A percentile compares a stretch with the other conserved stretches of the same genome.
phyloP scores from a whole-genome alignment of 176 grass and related monocot genomes.

The Oropetium thomaeum region DNA sequence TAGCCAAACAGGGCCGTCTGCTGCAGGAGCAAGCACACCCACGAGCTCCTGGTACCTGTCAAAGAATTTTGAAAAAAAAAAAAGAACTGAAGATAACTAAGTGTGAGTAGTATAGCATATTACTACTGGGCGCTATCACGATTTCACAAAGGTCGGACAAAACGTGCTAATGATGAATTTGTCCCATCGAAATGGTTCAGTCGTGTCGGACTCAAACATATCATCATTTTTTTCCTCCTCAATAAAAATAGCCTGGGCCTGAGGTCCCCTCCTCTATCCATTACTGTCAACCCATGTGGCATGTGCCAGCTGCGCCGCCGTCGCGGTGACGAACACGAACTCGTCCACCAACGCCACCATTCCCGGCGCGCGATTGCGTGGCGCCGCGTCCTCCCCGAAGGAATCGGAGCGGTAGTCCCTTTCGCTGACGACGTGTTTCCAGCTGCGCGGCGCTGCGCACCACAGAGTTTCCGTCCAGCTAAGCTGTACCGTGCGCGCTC shows the following conservation, averaged over 20 bases:
- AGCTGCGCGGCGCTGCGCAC: background rate
- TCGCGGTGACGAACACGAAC: background rate
- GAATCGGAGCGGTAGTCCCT: background rate
- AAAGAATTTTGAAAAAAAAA: background rate
- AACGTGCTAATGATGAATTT: background rate
- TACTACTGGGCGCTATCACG: background rate
- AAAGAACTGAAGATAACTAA: no score
- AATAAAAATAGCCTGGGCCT: no score
- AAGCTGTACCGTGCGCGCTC: background rate
- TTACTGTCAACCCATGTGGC: background rate
- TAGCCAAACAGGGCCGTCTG: conserved; percentile 72
- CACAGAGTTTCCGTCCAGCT: background rate
- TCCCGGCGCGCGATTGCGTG: no score
- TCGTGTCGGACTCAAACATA: background rate
- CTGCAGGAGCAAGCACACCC: conserved; percentile 70
- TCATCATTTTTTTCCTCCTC: no score
- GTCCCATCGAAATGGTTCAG: background rate
- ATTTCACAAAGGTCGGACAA: background rate
- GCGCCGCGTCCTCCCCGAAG: background rate
- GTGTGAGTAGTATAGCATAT: no score
- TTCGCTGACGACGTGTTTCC: background rate
- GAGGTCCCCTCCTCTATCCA: no score
- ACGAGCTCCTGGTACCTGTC: conserved; percentile 35
- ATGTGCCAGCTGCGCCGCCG: background rate
- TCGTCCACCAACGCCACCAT: background rate